These are phyloP conservation scores for Tetracentron sinense DNA, from an alignment of 164 flowering plant genomes.

Conservation along the genomic window DNA sequence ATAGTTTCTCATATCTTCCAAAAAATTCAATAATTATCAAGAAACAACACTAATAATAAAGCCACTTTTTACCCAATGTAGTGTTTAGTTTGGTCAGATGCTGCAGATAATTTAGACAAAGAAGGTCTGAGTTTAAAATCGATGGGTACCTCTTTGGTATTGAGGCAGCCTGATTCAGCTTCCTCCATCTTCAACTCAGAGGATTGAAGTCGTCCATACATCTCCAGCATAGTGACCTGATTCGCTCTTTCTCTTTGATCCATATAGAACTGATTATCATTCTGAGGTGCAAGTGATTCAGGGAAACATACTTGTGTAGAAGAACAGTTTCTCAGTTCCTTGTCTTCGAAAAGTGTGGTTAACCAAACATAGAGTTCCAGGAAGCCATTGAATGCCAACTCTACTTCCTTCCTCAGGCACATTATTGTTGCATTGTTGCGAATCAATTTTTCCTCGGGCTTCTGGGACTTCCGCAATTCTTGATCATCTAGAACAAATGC, in stretches of 20 bases:
- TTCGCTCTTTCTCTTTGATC: slow-evolving; percentile 9
- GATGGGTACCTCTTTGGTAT: slow-evolving; percentile 20
- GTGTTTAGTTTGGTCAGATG: background rate
- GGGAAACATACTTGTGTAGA: slow-evolving; percentile 14
- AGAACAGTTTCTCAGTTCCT: slow-evolving; percentile 16
- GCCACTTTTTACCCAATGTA: background rate
- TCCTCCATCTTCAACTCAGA: slow-evolving; percentile 8
- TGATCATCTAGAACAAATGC: slow-evolving; percentile 1
- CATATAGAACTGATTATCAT: slow-evolving; percentile 7
- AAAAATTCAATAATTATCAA: background rate
- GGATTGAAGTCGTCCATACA: slow-evolving; percentile 8
- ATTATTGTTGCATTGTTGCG: slow-evolving; percentile 10
- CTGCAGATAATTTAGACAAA: background rate
- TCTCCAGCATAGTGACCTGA: slow-evolving; percentile 15
- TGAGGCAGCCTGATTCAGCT: slow-evolving; percentile 16
- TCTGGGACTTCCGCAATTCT: slow-evolving; percentile 7
- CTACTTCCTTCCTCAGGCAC: slow-evolving; percentile 31
- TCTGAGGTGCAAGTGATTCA: slow-evolving; percentile 4
- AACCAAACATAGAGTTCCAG: slow-evolving; percentile 26
- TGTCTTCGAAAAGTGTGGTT: slow-evolving; percentile 9
- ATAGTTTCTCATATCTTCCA: background rate
- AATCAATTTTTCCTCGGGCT: slow-evolving; percentile 2
- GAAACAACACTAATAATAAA: slow-evolving; percentile 1
- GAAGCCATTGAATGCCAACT: slow-evolving; percentile 27
- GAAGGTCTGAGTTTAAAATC: background rate